Conservation (phyloP, 2,329 filamentous ascomycete genomes). For the Dactylellina sp. region DNA sequence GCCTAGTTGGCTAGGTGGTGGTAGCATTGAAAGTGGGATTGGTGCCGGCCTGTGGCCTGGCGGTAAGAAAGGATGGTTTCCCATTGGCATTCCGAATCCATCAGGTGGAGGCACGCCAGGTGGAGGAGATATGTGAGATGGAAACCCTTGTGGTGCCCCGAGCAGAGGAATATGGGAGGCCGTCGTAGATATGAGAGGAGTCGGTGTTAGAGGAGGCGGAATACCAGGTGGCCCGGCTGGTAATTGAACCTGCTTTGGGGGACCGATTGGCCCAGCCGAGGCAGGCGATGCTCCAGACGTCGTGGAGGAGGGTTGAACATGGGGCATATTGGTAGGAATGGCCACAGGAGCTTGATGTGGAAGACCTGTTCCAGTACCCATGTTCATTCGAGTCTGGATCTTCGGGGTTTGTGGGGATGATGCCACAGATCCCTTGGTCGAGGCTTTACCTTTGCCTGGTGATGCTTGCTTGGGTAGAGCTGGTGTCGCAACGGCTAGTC, state of each 20-base stretch:
- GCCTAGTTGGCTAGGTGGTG: constrained; percentile 68
- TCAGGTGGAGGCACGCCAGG: constrained; percentile 71
- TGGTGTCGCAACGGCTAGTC: constrained; percentile 81
- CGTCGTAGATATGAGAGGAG: constrained; percentile 71
- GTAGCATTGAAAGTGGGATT: constrained; percentile 67
- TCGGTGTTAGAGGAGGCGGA: constrained; percentile 69
- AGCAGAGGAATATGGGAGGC: constrained; percentile 66
- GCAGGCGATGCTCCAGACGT: constrained; percentile 64
- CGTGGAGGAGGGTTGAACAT: constrained; percentile 21
- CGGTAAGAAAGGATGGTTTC: constrained; percentile 66
- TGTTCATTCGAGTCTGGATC: constrained; percentile 75
- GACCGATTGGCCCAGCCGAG: constrained; percentile 66
- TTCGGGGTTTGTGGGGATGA: constrained; percentile 67
- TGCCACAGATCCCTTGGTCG: constrained; percentile 63
- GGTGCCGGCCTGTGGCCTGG: constrained; percentile 69
- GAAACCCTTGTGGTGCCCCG: constrained; percentile 71
- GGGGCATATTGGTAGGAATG: constrained; percentile 4
- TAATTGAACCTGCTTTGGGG: constrained; percentile 64
- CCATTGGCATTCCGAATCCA: constrained; percentile 21
- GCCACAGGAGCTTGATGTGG: constrained; percentile 57
- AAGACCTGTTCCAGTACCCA: constrained; percentile 63
- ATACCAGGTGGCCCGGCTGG: constrained; percentile 36
- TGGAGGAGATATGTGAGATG: constrained; percentile 73
- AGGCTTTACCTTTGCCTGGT: constrained; percentile 80
- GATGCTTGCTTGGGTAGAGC: constrained; percentile 82